Evolutionary conservation across 1,284 basidiomycete species (phyloP).

Genomic region (Ceratobasidium sp.): DNA sequence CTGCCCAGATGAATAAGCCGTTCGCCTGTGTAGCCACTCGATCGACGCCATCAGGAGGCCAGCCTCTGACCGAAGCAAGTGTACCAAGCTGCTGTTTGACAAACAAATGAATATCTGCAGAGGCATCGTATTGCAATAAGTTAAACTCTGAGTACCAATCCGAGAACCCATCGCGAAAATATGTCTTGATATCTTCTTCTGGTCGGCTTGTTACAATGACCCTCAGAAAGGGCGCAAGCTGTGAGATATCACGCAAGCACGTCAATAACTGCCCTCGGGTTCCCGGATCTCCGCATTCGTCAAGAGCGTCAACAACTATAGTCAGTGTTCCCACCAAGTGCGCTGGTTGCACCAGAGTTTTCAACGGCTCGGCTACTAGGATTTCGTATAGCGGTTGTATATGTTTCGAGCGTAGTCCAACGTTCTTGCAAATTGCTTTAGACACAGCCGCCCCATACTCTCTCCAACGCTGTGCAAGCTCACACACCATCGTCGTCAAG

Average conservation of each 20-base stretch:
- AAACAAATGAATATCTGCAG: not conserved
- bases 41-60: too few relatives aligned
- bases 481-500: constrained; percentile 4
- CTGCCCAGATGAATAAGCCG: constrained; percentile 35
- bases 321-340: too few relatives aligned
- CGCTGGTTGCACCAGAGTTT: not conserved
- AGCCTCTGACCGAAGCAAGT: too few relatives aligned
- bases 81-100: not conserved
- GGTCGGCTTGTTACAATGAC: too few relatives aligned
- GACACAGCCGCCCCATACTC: too few relatives aligned
- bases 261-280: too few relatives aligned
- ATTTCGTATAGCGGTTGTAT: not conserved
- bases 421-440: too few relatives aligned
- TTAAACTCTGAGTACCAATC: not conserved
- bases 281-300: too few relatives aligned
- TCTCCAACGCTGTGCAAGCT: too few relatives aligned
- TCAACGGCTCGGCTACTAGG: not conserved
- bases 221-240: too few relatives aligned
- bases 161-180: not conserved
- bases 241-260: too few relatives aligned
- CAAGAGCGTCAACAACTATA: too few relatives aligned
- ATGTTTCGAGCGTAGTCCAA: not conserved
- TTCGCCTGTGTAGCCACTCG: not conserved
- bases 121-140: not conserved
- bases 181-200: not conserved